Evolutionary conservation across 2,329 filamentous ascomycete genomes (phyloP).

Genomic region (Ceratocystis huliohia): DNA sequence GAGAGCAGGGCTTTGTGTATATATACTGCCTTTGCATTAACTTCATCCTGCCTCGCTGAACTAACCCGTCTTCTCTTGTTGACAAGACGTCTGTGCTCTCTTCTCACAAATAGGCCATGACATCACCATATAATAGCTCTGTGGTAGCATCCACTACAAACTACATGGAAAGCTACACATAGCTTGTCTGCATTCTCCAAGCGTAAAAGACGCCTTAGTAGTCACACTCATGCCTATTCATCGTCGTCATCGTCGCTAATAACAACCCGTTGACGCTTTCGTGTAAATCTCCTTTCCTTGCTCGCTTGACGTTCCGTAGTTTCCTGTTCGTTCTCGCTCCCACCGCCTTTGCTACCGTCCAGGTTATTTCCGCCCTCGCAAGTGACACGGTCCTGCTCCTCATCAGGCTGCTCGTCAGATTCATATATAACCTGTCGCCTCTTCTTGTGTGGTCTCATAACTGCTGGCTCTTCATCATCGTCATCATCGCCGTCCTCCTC

Average conservation of each 20-base stretch:
- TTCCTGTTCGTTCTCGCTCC: background rate
- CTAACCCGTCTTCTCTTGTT: too few species aligned
- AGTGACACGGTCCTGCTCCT: background rate
- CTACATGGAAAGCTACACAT: too few species aligned
- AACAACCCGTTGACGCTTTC: slow-evolving; percentile 1
- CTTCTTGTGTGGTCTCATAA: background rate
- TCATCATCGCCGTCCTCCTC: slow-evolving; percentile 2
- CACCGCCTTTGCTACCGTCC: background rate
- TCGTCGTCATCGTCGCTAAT: slow-evolving; percentile 11
- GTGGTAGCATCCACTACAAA: too few species aligned
- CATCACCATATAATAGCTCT: too few species aligned
- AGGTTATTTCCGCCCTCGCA: background rate
- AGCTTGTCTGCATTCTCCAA: too few species aligned
- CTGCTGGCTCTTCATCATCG: background rate
- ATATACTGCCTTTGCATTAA: too few species aligned
- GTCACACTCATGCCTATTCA: slow-evolving; percentile 1
- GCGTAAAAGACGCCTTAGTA: background rate
- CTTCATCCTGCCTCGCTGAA: too few species aligned
- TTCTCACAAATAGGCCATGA: too few species aligned
- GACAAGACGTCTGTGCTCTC: too few species aligned
- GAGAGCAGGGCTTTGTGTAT: too few species aligned
- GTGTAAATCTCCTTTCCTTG: background rate
- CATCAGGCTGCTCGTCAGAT: background rate
- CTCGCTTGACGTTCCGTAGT: background rate
- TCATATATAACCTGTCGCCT: slow-evolving; percentile 8